Conservation (phyloP, 352 stramenopile genomes). For the Globisporangium canariense region DNA sequence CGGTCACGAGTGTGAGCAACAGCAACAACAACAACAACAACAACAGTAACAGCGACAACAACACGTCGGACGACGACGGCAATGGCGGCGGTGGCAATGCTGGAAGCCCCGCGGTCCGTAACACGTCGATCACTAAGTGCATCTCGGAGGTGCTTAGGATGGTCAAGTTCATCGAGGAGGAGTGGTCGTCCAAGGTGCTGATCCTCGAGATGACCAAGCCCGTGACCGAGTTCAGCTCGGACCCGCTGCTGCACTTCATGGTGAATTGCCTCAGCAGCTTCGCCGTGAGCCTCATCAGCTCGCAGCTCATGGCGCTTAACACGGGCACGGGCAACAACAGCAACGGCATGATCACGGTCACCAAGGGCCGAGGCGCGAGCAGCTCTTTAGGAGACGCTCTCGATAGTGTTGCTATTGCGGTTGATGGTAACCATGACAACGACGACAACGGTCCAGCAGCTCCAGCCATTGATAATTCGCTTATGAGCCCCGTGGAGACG, state of each 20-base stretch:
- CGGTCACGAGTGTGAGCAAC: not conserved
- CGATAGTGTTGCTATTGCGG: not conserved
- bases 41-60: not conserved
- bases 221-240: conserved; percentile 50
- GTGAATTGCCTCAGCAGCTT: conserved; percentile 74
- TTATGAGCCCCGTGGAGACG: conserved; percentile 16
- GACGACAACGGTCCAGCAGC: conserved; percentile 9
- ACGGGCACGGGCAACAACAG: conserved; percentile 12
- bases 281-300: conserved; percentile 51
- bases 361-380: conserved; percentile 15
- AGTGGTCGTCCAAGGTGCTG: conserved; percentile 71
- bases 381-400: not conserved
- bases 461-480: conserved; percentile 13
- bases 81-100: not conserved
- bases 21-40: not conserved
- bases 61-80: not conserved
- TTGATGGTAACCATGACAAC: not conserved
- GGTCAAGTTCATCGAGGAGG: conserved; percentile 65
- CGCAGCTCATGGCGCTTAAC: conserved; percentile 53
- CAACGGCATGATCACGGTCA: conserved; percentile 28
- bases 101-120: not conserved
- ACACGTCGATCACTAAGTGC: conserved; percentile 41
- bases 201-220: conserved; percentile 75
- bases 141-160: conserved; percentile 61
- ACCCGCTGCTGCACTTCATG: conserved; percentile 59